Evolutionary conservation across 2,329 filamentous ascomycete genomes (phyloP).

Genomic region (Leptosphaerulina australis): DNA sequence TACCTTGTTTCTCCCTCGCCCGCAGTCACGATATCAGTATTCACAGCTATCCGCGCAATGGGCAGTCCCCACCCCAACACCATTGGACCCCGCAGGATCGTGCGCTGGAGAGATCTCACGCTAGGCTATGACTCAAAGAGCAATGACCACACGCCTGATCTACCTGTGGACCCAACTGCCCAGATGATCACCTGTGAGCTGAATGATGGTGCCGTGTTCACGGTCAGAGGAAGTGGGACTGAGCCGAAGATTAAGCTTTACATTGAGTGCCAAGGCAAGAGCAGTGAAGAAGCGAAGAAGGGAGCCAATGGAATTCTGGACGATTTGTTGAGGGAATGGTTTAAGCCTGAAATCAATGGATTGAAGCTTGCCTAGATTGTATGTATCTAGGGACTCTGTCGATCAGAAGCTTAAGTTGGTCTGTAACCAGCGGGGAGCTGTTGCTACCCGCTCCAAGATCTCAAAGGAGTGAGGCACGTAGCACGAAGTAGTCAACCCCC

Average conservation of each 20-base stretch:
- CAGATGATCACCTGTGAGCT: constrained; percentile 71
- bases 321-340: constrained; percentile 58
- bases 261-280: constrained; percentile 56
- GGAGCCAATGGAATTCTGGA: constrained; percentile 54
- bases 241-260: constrained; percentile 71
- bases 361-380: constrained; percentile 39
- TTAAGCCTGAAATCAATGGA: constrained; percentile 49
- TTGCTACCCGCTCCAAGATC: too few species aligned
- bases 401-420: not conserved
- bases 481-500: too few species aligned
- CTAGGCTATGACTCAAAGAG: constrained; percentile 64
- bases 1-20: constrained; percentile 66
- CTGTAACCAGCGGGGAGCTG: too few species aligned
- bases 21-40: constrained; percentile 59
- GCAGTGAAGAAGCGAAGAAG: constrained; percentile 50
- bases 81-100: constrained; percentile 60
- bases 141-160: constrained; percentile 56
- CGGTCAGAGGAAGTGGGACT: constrained; percentile 66
- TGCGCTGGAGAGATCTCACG: constrained; percentile 67
- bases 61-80: constrained; percentile 51
- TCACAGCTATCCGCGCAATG: constrained; percentile 59
- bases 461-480: too few species aligned
- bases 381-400: not conserved
- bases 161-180: constrained; percentile 62
- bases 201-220: constrained; percentile 62